Evolutionary conservation across 306 rosid genomes (phyloP), one percentile per base, ranked within the genome.

Genomic region (Boehmeria nivea): DNA sequence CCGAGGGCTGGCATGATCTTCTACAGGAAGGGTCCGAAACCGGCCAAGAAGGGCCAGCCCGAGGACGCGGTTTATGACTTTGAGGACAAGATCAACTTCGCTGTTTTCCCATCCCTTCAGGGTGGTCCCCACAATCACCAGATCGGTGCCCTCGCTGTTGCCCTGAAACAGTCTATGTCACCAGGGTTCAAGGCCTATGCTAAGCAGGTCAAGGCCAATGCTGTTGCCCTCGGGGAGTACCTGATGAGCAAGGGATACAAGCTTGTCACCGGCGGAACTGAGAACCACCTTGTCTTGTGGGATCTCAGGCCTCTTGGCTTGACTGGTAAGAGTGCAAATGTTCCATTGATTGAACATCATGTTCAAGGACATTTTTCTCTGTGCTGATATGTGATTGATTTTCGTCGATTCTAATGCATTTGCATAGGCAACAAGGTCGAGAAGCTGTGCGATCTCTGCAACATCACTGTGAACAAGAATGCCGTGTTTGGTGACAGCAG

Each of bases 41-140:
- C 94, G 15, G 73, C 94, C n/a, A 86, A 89, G 86, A 86, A 89
- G 76, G 95, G 95, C 49, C 95, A 89, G 69, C 88, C 90, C 0
- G 95, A 89, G 83, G 81, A 73, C 63, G 95, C 94, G 5, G 86
- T 76, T 18, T 86, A 89, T 34, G 95, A 85, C 36, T 85, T 81
- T 53, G 97, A 89, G 69, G 97, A 89, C 85, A 89, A 85, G 70
- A 81, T 85, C 77, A 89, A 89, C 79, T 89, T 85, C 60, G 76
- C 97, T 11, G 97, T 89, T 42, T 89, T 89, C 76, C 97, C 97
- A 2, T 73, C 97, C 58, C 97, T 86, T 53, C 97, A 89, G 67
- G 97, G 97, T 42, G 95, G 97, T 61, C 97, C 97, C 64, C 97
- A 89, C 70, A 89, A 89, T 60, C 97, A 86, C 76, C 95, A 89